These are phyloP conservation scores for Neurospora sp. DNA, from an alignment of 495 filamentous ascomycete species.

Conservation along the genomic window DNA sequence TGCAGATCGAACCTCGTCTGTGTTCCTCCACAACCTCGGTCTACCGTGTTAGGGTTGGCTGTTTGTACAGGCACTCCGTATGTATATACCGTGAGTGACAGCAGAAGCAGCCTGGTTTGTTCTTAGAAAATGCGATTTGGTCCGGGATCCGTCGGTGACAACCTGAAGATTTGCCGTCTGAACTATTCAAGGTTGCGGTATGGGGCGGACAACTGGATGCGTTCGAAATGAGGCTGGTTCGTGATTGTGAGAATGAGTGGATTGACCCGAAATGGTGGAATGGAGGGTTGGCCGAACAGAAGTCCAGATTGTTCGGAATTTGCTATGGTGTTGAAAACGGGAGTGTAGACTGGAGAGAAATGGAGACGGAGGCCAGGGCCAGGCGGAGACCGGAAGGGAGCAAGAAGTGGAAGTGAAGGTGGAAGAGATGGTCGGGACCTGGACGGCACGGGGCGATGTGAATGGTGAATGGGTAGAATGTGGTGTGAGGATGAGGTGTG, in stretches of 20 bases:
- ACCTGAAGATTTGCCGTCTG: not conserved
- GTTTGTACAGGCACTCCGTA: not conserved
- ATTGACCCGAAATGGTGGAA: not conserved
- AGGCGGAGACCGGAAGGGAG: not conserved
- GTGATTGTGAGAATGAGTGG: not conserved
- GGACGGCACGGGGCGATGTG: constrained; percentile 16
- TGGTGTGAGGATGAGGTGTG: constrained; percentile 14
- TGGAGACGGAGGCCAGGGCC: constrained; percentile 1
- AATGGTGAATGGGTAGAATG: constrained; percentile 6
- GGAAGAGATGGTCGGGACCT: constrained; percentile 8
- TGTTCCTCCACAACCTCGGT: not conserved
- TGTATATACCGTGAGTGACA: not conserved
- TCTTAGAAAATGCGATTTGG: not conserved
- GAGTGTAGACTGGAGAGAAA: not conserved
- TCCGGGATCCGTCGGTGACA: not conserved
- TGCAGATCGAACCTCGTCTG: not conserved
- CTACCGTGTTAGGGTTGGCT: not conserved
- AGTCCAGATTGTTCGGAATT: not conserved
- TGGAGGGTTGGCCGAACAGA: not conserved
- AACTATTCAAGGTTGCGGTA: not conserved
- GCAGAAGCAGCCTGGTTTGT: not conserved
- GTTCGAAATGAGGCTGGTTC: not conserved
- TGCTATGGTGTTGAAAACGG: not conserved
- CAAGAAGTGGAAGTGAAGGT: constrained; percentile 4
- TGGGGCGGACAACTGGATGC: not conserved